Evolutionary conservation across 306 rosid genomes (phyloP).

Genomic region (Prunus salicina): DNA sequence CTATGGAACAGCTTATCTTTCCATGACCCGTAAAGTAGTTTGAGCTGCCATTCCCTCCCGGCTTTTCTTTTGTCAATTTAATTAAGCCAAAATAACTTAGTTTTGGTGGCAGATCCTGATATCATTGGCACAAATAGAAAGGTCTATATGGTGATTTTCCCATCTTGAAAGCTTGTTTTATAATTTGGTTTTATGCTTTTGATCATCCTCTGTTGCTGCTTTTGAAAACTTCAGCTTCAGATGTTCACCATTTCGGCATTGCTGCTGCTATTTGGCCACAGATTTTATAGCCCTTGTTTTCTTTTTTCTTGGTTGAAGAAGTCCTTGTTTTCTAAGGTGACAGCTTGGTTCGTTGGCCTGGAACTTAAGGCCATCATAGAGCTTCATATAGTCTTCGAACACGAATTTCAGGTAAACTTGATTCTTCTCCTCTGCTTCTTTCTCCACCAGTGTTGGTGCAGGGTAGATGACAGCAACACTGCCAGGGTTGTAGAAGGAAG

Average conservation of each 20-base stretch:
- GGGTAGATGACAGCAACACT: slow-evolving; percentile 85
- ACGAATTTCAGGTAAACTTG: slow-evolving; percentile 76
- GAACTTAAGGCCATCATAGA: slow-evolving; percentile 64
- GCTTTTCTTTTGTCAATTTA: neutral
- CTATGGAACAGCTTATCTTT: too few species aligned
- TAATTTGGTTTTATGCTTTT: neutral
- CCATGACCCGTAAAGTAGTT: neutral
- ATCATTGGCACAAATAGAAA: neutral
- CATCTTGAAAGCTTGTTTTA: neutral
- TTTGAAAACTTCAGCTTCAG: neutral
- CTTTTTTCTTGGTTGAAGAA: neutral
- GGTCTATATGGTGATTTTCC: neutral
- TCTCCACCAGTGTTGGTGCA: slow-evolving; percentile 67
- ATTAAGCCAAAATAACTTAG: neutral
- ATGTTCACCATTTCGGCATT: slow-evolving; percentile 1
- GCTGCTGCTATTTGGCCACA: neutral
- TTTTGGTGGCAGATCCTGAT: neutral
- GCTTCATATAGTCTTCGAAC: slow-evolving; percentile 84
- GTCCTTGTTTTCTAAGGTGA: neutral
- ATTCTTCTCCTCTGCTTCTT: slow-evolving; percentile 53
- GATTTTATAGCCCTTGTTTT: too few species aligned
- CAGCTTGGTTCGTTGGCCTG: slow-evolving; percentile 67
- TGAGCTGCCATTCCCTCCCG: neutral
- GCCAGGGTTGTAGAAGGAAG: slow-evolving; percentile 92
- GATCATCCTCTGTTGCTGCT: neutral